Base-by-base conservation (phyloP, 805 yeast species). In the Candida verbasci region DNA sequence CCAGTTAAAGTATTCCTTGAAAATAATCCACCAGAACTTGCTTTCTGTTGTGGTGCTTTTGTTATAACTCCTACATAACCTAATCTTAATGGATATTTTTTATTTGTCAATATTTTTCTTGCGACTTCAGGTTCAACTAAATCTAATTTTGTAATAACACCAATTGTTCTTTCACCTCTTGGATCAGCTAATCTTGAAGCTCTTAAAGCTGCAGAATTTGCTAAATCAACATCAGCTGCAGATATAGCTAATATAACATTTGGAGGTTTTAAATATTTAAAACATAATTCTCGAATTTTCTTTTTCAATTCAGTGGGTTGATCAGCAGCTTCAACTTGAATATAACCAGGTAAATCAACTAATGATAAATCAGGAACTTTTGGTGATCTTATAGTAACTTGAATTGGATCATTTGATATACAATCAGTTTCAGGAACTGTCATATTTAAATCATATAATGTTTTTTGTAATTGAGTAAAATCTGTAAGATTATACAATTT, bases 51-150 rank as follows among this genome's bases (percentile, higher is more conserved):
- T 6, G 93, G 95, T 0, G 85, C 74, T 46, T 78, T 84, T 2
- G 97, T 86, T 14, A 94, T 82, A n/a, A 94, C 97, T 39, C 99
- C 99, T 15, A 93, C 97, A 55, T 93, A 93, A 0, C 99, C 99
- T 95, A 93, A 86, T 49, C 75, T 80, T 42, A 93, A 66, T 0
- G 98, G 97, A 52, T 94, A 94, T 50, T 81, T 85, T 45, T 73
- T 78, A 59, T 91, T 91, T 20, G 74, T 71, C 42, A 93, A 65
- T 15, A 86, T 75, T 6, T 65, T 68, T 33, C 76, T 73, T 0
- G 96, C 98, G 11, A 69, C 59, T 30, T 72, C 73, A 0, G 96
- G 83, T 17, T 80, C 84, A 2, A 94, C 95, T 36, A 93, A 70
- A 60, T 93, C 99, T 57, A 94, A 60, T 55, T 93, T 93, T 3